phyloP scores from a whole-genome alignment of 2,329 filamentous ascomycete species.

The Phyllosticta citribraziliensis region DNA sequence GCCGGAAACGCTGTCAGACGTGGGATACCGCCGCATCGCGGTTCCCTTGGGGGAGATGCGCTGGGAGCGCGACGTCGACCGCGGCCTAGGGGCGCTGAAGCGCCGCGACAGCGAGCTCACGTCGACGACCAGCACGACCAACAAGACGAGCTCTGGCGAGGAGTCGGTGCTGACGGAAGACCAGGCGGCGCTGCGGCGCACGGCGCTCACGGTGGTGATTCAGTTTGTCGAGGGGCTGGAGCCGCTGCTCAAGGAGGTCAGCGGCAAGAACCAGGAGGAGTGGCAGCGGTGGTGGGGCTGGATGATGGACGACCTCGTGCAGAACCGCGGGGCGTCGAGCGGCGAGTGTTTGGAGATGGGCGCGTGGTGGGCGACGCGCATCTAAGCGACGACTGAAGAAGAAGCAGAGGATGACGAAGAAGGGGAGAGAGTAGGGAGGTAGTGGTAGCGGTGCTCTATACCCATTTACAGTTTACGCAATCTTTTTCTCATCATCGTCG shows the following conservation, averaged over 20 bases:
- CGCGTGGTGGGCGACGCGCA: slow-evolving; percentile 55
- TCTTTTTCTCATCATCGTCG: neutral
- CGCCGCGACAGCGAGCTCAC: slow-evolving; percentile 46
- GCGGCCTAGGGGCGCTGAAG: slow-evolving; percentile 25
- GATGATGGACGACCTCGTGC: slow-evolving; percentile 76
- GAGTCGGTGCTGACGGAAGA: slow-evolving; percentile 50
- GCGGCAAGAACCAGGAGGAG: slow-evolving; percentile 80
- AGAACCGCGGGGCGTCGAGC: slow-evolving; percentile 66
- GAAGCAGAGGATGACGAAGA: neutral
- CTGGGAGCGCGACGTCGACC: slow-evolving; percentile 67
- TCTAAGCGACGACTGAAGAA: slow-evolving; percentile 20
- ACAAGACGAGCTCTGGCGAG: slow-evolving; percentile 13
- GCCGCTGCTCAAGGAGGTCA: slow-evolving; percentile 69
- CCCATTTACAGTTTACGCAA: slow-evolving; percentile 1
- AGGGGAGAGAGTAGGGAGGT: neutral
- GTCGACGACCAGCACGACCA: slow-evolving; percentile 16
- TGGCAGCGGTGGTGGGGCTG: slow-evolving; percentile 85
- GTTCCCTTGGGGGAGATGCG: slow-evolving; percentile 75
- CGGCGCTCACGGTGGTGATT: slow-evolving; percentile 71
- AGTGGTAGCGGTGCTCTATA: slow-evolving; percentile 3
- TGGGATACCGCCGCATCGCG: slow-evolving; percentile 69
- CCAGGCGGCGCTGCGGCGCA: slow-evolving; percentile 65
- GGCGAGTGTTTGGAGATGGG: slow-evolving; percentile 72
- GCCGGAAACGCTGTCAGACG: slow-evolving; percentile 57
- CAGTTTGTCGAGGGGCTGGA: slow-evolving; percentile 81